These are phyloP conservation scores for Cladosporium sp. DNA, from an alignment of 2,329 filamentous ascomycete species.

Conservation along the genomic window DNA sequence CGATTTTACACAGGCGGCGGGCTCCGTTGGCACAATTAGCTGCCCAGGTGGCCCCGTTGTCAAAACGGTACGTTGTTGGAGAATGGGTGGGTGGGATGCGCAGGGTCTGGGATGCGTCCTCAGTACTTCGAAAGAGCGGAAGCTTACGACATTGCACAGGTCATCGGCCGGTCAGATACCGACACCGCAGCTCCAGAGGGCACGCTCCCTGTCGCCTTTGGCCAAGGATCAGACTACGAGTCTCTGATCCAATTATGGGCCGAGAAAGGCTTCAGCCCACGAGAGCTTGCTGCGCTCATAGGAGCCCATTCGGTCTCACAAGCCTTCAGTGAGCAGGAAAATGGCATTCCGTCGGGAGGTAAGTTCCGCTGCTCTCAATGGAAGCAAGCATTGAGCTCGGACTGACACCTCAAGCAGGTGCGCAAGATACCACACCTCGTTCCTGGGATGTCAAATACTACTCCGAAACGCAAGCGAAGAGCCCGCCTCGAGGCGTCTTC, in stretches of 20 bases:
- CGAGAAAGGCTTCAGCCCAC: constrained; percentile 48
- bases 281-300: constrained; percentile 51
- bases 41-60: constrained; percentile 19
- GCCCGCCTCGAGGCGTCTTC: constrained; percentile 19
- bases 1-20: constrained; percentile 52
- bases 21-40: constrained; percentile 36
- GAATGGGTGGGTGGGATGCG: too few species aligned
- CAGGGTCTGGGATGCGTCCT: too few species aligned
- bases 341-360: constrained; percentile 29
- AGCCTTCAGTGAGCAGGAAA: constrained; percentile 35
- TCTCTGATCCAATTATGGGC: constrained; percentile 45
- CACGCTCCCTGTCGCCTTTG: constrained; percentile 43
- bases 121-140: too few species aligned
- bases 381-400: too few species aligned
- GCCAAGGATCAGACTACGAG: constrained; percentile 33
- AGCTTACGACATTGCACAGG: constrained; percentile 19
- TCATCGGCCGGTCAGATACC: constrained; percentile 48
- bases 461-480: constrained; percentile 29
- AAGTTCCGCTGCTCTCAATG: not conserved
- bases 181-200: constrained; percentile 38
- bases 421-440: constrained; percentile 47
- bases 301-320: constrained; percentile 51
- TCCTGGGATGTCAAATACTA: constrained; percentile 52
- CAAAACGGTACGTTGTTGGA: constrained; percentile 12
- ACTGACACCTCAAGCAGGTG: constrained; percentile 9